Conservation (phyloP, 2,329 filamentous ascomycete genomes). For the Penicillium sp. region DNA sequence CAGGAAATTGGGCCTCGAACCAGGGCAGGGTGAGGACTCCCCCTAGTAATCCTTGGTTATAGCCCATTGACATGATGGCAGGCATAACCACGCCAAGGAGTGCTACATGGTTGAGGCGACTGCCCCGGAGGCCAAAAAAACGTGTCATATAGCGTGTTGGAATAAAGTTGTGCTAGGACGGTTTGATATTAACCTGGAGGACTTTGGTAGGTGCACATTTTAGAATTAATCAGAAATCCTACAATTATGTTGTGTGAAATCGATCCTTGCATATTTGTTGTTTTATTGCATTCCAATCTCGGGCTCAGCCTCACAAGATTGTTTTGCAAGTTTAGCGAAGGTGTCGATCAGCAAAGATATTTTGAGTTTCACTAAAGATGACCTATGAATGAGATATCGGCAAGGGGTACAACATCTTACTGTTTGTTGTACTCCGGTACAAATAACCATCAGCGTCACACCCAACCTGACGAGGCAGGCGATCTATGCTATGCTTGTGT, state of each 20-base stretch:
- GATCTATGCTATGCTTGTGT: no score
- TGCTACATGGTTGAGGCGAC: constrained; percentile 12
- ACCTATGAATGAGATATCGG: not conserved
- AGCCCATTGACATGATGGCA: constrained; percentile 14
- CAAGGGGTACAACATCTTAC: not conserved
- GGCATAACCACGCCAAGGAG: constrained; percentile 16
- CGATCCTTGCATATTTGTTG: constrained; percentile 1
- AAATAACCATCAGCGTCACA: not conserved
- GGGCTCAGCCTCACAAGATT: not conserved
- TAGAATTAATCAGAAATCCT: not conserved
- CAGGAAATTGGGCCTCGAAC: constrained; percentile 13
- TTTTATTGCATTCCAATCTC: not conserved
- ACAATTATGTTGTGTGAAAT: not conserved
- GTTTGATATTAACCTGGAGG: not conserved
- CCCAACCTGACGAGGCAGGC: not conserved
- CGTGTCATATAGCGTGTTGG: constrained; percentile 3
- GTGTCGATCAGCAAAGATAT: not conserved
- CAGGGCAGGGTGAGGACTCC: constrained; percentile 15
- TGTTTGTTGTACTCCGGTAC: not conserved
- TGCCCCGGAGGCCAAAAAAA: constrained; percentile 16
- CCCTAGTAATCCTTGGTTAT: constrained; percentile 16
- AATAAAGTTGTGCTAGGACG: not conserved
- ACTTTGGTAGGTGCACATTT: not conserved
- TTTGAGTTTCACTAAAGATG: not conserved
- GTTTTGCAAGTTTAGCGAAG: not conserved